A percentile compares a stretch with the other conserved stretches of the same genome.
phyloP scores from a whole-genome alignment of 2,329 filamentous ascomycete species.

The Cordyceps tenuipes region DNA sequence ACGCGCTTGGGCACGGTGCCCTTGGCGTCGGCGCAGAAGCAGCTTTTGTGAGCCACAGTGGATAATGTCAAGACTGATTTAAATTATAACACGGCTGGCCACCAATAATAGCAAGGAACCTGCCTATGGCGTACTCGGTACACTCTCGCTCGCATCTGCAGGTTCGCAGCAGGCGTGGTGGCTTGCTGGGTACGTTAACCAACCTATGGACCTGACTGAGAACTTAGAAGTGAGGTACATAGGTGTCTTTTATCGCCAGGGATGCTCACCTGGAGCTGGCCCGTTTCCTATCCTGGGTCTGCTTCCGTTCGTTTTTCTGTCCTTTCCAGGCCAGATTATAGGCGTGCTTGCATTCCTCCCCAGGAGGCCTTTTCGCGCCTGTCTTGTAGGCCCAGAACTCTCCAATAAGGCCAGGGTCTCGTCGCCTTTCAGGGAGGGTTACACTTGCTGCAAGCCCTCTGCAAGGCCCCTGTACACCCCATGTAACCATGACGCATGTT shows the following conservation, averaged over 20 bases:
- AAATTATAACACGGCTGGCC: background rate
- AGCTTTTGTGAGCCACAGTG: background rate
- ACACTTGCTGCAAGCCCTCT: constrained; percentile 4
- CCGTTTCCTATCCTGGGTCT: too few relatives aligned
- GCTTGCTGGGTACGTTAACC: constrained; percentile 6
- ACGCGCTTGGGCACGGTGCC: background rate
- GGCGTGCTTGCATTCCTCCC: background rate
- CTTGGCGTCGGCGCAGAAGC: background rate
- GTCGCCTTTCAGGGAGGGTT: background rate
- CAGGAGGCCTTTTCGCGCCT: background rate
- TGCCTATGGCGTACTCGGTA: background rate
- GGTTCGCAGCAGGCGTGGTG: constrained; percentile 8
- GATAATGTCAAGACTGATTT: background rate
- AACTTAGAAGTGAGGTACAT: too few relatives aligned
- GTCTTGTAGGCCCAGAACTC: background rate
- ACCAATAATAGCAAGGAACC: background rate
- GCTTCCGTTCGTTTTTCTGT: too few relatives aligned
- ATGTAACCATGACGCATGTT: background rate
- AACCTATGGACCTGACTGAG: constrained; percentile 5
- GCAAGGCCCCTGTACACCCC: constrained; percentile 3
- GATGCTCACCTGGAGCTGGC: background rate
- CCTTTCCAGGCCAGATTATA: too few relatives aligned
- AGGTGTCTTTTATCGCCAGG: background rate
- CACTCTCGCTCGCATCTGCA: background rate
- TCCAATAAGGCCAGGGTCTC: background rate